These are phyloP conservation scores for Maudiozyma barnettii DNA, from an alignment of 805 yeast genomes.

Conservation along the genomic window DNA sequence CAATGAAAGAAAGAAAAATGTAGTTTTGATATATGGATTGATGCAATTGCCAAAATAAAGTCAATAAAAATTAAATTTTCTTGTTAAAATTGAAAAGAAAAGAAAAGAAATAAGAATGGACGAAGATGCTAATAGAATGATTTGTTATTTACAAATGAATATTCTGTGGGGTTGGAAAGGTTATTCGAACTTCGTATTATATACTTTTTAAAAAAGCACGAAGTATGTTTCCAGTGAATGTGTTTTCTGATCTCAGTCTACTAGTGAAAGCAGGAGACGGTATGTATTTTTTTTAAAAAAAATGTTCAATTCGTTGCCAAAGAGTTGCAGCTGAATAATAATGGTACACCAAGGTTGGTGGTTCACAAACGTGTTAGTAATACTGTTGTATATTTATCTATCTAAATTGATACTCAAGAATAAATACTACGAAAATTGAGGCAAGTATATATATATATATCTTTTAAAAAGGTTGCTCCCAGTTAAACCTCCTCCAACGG, in stretches of 20 bases:
- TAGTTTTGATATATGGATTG: too few species aligned
- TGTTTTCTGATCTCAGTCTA: neutral
- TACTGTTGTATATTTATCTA: neutral
- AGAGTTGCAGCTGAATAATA: neutral
- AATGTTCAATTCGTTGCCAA: neutral
- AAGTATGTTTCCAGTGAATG: neutral
- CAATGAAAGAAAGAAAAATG: too few species aligned
- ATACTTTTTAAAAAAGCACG: too few species aligned
- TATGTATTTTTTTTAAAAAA: neutral
- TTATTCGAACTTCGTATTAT: too few species aligned
- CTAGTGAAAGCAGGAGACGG: neutral
- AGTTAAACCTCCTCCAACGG: neutral
- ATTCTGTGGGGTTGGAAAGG: too few species aligned
- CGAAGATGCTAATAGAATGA: neutral
- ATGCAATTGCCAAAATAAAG: too few species aligned
- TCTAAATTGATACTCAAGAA: too few species aligned
- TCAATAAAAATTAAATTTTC: too few species aligned
- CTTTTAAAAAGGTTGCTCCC: neutral
- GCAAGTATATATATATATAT: too few species aligned
- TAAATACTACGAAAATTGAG: too few species aligned
- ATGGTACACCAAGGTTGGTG: slow-evolving; percentile 1
- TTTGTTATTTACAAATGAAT: neutral
- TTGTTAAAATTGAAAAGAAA: too few species aligned
- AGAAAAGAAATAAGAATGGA: too few species aligned
- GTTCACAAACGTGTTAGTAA: neutral